These are phyloP conservation scores for Coffea eugenioides DNA, from an alignment of 257 asterid species.

Conservation along the genomic window DNA sequence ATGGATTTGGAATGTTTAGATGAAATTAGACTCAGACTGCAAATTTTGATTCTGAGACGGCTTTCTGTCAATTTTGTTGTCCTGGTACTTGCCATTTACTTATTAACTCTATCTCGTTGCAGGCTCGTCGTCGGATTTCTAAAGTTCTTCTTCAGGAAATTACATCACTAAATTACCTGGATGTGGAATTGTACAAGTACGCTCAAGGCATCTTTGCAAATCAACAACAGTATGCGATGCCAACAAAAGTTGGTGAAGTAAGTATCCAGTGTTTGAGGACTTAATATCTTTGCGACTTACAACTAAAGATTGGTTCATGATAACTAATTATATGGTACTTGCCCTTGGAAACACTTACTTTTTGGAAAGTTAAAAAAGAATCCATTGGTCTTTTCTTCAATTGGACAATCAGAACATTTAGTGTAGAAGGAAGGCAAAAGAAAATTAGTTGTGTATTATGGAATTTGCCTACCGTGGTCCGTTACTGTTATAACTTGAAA, in stretches of 20 bases:
- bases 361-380: neutral
- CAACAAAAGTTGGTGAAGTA: constrained; percentile 41
- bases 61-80: neutral
- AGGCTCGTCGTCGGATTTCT: constrained; percentile 68
- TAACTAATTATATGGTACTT: too few species aligned
- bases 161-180: constrained; percentile 62
- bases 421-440: neutral
- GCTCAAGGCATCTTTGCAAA: constrained; percentile 59
- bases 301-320: neutral
- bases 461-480: neutral
- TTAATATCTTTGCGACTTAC: too few species aligned
- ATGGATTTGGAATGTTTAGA: neutral
- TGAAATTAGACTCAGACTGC: neutral
- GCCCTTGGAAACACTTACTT: too few species aligned
- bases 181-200: constrained; percentile 68
- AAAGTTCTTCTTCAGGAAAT: constrained; percentile 62
- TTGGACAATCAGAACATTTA: neutral
- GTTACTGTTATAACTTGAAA: neutral
- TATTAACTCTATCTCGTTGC: constrained; percentile 22
- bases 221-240: constrained; percentile 48
- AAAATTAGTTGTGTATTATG: neutral
- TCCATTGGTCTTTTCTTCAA: neutral
- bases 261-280: constrained; percentile 29
- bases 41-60: neutral
- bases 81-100: constrained; percentile 7